These are phyloP conservation scores for Knufia fluminis DNA, from an alignment of 2,329 filamentous ascomycete genomes.

Conservation along the genomic window DNA sequence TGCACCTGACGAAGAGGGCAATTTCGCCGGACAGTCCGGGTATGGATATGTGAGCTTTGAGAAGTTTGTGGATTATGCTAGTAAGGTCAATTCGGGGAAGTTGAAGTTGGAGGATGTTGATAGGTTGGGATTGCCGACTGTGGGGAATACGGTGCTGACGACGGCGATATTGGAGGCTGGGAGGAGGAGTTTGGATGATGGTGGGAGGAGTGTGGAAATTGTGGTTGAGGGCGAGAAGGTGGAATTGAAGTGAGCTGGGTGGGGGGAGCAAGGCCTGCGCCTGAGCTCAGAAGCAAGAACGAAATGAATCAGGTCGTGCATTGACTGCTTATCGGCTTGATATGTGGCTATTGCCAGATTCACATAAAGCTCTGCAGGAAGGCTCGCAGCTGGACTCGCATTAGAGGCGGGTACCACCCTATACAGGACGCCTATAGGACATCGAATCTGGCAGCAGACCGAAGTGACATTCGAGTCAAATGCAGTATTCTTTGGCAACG, in stretches of 20 bases:
- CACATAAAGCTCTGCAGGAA: no score
- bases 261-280: no score
- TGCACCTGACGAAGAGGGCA: conserved; percentile 86
- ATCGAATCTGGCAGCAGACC: no score
- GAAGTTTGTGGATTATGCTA: conserved; percentile 87
- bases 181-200: conserved; percentile 73
- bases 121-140: conserved; percentile 68
- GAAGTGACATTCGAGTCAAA: no score
- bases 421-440: no score
- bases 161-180: conserved; percentile 88
- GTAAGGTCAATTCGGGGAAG: conserved; percentile 63
- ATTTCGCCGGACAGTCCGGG: conserved; percentile 82
- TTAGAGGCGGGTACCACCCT: no score
- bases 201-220: conserved; percentile 66
- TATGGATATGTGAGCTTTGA: conserved; percentile 94
- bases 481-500: no score
- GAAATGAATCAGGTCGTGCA: no score
- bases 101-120: conserved; percentile 69
- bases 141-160: conserved; percentile 82
- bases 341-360: no score
- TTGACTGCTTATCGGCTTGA: no score
- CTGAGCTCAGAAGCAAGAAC: no score
- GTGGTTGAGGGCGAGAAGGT: conserved; percentile 36
- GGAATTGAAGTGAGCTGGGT: conserved; percentile 41
- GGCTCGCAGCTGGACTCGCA: no score